Base-by-base conservation (phyloP, 768 basidiomycete species). In the Sistotremastrum suecicum region DNA sequence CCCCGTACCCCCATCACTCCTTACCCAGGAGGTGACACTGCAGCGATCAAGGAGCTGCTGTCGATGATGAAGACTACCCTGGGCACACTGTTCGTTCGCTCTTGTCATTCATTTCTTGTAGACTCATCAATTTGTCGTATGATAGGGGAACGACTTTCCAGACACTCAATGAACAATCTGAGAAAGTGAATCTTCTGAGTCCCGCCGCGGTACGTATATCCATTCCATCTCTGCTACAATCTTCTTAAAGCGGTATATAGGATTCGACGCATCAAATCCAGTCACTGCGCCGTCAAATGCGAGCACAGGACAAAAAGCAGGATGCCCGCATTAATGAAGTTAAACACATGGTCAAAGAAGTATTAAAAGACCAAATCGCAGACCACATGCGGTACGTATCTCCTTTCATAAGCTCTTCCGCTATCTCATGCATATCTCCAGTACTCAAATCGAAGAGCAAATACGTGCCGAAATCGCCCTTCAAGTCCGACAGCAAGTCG, bases 401-500 rank as follows among this genome's bases (percentile, higher is more conserved):
- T n/a, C 37, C 28, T 7, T 49, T 20, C 20, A 20, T 32, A 42
- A 41, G 39, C 30, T 11, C 11, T 10, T 43, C 31, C 12, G 35
- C 28, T 53, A 37, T 49, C 32, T 33, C 33, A 49, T 34, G 20
- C 47, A 45, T 45, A 45, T 31, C 32, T 39, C 41, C 43, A 67
- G 68, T n/a, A 54, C 54, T 39, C 54, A 60, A 33, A 64, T 73
- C 40, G 58, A 61, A 35, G 60, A 63, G 30, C 57, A 66, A 44
- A 66, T 76, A 30, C 54, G 54, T 43, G 55, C 50, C 5, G 71
- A 72, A 47, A 58, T 77, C 10, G 54, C 50, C 10, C 48, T 48
- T n/a, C 70, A 75, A 51, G 69, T 70, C 35, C 60, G 59, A 45
- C 59, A 61, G 40, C 61, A 76, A 50, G 69, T 78, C n/a, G 61